A percentile compares a stretch with the other conserved stretches of the same genome.
These are phyloP conservation scores for Tremella mesenterica DNA, from an alignment of 768 basidiomycete genomes.

Conservation along the genomic window DNA sequence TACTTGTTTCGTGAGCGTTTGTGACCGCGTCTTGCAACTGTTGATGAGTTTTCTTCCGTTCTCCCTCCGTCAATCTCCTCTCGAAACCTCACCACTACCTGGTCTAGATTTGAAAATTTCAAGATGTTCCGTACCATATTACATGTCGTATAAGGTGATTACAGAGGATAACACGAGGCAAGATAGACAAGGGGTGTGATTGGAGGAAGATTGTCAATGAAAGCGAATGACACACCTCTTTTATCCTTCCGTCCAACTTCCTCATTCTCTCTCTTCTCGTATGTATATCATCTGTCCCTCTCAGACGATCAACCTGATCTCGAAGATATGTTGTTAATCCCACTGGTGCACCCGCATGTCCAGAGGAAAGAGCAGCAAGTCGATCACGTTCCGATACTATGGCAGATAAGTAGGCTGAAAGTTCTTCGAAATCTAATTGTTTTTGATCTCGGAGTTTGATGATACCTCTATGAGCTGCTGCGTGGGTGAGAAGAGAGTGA, in stretches of 20 bases:
- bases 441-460: conserved; percentile 95
- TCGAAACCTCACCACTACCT: not conserved
- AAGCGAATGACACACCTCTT: conserved; percentile 59
- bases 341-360: conserved; percentile 65
- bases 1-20: conserved; percentile 87
- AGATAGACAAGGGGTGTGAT: too few species aligned
- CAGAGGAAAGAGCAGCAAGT: conserved; percentile 75
- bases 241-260: conserved; percentile 86
- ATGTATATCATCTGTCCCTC: conserved; percentile 87
- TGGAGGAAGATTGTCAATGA: too few species aligned
- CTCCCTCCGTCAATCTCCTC: not conserved
- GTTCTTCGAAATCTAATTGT: conserved; percentile 95
- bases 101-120: not conserved
- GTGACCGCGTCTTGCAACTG: conserved; percentile 95
- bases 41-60: too few species aligned
- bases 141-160: too few species aligned
- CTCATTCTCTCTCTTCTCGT: conserved; percentile 87
- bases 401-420: conserved; percentile 88
- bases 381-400: conserved; percentile 88
- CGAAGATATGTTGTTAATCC: conserved; percentile 82
- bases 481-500: conserved; percentile 87
- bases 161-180: too few species aligned
- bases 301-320: conserved; percentile 81
- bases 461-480: conserved; percentile 84
- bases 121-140: too few species aligned